Conservation (phyloP, 345 rosid genomes). For the Crucihimalaya himalaica region DNA sequence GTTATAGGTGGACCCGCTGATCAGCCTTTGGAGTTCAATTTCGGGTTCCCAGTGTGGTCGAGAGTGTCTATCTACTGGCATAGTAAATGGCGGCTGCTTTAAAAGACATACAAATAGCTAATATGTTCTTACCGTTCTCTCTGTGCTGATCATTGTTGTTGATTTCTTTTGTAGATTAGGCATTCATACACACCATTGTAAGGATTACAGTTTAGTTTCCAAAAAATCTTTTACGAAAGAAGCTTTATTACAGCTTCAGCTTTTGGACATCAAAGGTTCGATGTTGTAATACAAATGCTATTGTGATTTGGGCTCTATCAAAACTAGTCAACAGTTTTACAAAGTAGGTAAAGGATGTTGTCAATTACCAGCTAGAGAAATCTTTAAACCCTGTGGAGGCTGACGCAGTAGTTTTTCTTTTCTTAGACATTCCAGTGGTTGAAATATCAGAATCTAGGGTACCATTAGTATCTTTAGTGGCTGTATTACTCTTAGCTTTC, state of each 20-base stretch:
- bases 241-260: neutral
- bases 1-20: slow-evolving; percentile 81
- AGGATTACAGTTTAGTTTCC: neutral
- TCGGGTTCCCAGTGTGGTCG: slow-evolving; percentile 81
- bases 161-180: slow-evolving; percentile 29
- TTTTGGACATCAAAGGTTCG: slow-evolving; percentile 3
- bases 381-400: slow-evolving; percentile 57
- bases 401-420: slow-evolving; percentile 59
- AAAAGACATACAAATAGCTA: neutral
- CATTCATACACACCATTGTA: slow-evolving; percentile 14
- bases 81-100: slow-evolving; percentile 78
- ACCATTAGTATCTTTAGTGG: slow-evolving; percentile 33
- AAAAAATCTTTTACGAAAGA: slow-evolving; percentile 18
- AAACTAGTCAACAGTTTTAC: slow-evolving; percentile 30
- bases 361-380: slow-evolving; percentile 77
- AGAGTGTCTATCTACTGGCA: slow-evolving; percentile 96
- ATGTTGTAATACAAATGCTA: neutral
- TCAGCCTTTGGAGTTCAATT: slow-evolving; percentile 66
- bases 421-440: slow-evolving; percentile 51
- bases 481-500: slow-evolving; percentile 56
- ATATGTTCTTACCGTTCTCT: slow-evolving; percentile 8
- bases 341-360: slow-evolving; percentile 1
- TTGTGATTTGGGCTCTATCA: slow-evolving; percentile 13
- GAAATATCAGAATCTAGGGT: slow-evolving; percentile 40
- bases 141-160: slow-evolving; percentile 2